These are phyloP conservation scores for Cicer judaicum DNA, from an alignment of 306 rosid species.

Conservation along the genomic window DNA sequence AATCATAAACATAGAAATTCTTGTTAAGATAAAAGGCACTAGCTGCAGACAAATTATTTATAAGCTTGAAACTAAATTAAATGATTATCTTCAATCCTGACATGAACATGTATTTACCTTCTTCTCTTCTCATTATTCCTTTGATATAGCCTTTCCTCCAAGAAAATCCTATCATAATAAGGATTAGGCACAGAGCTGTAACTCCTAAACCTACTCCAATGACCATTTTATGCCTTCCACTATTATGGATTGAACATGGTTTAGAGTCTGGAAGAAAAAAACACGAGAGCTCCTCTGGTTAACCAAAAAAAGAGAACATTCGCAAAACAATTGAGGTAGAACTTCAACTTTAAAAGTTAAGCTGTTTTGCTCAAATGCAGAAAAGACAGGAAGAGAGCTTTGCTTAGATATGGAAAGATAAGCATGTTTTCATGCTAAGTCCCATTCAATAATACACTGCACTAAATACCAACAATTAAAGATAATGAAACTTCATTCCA, in stretches of 20 bases:
- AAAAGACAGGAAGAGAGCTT: slow-evolving; percentile 19
- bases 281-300: slow-evolving; percentile 6
- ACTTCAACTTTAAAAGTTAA: slow-evolving; percentile 10
- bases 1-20: slow-evolving; percentile 1
- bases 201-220: slow-evolving; percentile 52
- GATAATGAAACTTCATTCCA: neutral
- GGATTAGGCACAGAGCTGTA: slow-evolving; percentile 42
- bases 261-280: slow-evolving; percentile 47
- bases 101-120: slow-evolving; percentile 31
- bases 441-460: neutral
- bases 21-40: neutral
- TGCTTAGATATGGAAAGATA: slow-evolving; percentile 1
- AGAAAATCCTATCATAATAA: slow-evolving; percentile 44
- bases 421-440: slow-evolving; percentile 27
- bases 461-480: slow-evolving; percentile 26
- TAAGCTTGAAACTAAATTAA: slow-evolving; percentile 14
- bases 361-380: slow-evolving; percentile 9
- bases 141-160: slow-evolving; percentile 46
- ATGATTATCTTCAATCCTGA: neutral
- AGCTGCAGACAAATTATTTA: neutral
- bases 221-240: slow-evolving; percentile 13
- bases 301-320: slow-evolving; percentile 3
- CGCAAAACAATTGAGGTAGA: slow-evolving; percentile 34
- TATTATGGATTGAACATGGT: slow-evolving; percentile 44
- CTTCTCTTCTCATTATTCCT: slow-evolving; percentile 36